A percentile compares a stretch with the other conserved stretches of the same genome.
Conservation (phyloP, 1,139 yeast genomes). For the Protomyces lactucae-debilis region DNA sequence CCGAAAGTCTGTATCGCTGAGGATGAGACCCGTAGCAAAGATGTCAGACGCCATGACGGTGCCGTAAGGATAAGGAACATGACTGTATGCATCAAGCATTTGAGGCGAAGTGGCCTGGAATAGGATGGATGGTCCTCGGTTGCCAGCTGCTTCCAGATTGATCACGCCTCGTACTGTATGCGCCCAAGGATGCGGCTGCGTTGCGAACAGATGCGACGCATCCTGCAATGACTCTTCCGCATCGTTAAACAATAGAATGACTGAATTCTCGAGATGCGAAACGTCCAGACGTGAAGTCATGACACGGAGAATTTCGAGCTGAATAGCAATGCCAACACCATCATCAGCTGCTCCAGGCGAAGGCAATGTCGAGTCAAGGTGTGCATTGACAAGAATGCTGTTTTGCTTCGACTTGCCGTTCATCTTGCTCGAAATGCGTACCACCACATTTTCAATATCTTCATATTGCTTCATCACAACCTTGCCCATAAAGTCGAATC, state of each 20-base stretch:
- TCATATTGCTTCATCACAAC: slow-evolving; percentile 27
- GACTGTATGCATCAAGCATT: slow-evolving; percentile 28
- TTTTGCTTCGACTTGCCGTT: slow-evolving; percentile 22
- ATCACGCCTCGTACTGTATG: slow-evolving; percentile 26
- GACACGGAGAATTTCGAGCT: slow-evolving; percentile 23
- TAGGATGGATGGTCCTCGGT: slow-evolving; percentile 24
- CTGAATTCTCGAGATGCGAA: slow-evolving; percentile 10
- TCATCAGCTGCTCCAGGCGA: slow-evolving; percentile 30
- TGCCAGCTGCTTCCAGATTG: slow-evolving; percentile 29
- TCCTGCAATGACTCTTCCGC: slow-evolving; percentile 29
- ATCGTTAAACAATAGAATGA: slow-evolving; percentile 27
- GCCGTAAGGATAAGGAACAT: slow-evolving; percentile 26
- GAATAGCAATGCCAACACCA: slow-evolving; percentile 27
- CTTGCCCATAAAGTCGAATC: slow-evolving; percentile 28
- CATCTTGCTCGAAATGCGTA: slow-evolving; percentile 18
- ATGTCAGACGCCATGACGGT: slow-evolving; percentile 29
- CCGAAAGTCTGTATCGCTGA: slow-evolving; percentile 28
- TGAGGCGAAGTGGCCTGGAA: slow-evolving; percentile 28
- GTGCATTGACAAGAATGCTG: slow-evolving; percentile 28
- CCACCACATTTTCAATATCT: slow-evolving; percentile 24
- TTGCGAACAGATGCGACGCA: slow-evolving; percentile 26
- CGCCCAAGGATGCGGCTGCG: slow-evolving; percentile 21
- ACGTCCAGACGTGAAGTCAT: slow-evolving; percentile 9
- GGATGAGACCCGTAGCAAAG: slow-evolving; percentile 28
- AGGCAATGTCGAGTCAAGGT: slow-evolving; percentile 27